Evolutionary conservation across 129 eudicot species (phyloP), one percentile per base, ranked within the genome.

Genomic region (Solidago caesia): DNA sequence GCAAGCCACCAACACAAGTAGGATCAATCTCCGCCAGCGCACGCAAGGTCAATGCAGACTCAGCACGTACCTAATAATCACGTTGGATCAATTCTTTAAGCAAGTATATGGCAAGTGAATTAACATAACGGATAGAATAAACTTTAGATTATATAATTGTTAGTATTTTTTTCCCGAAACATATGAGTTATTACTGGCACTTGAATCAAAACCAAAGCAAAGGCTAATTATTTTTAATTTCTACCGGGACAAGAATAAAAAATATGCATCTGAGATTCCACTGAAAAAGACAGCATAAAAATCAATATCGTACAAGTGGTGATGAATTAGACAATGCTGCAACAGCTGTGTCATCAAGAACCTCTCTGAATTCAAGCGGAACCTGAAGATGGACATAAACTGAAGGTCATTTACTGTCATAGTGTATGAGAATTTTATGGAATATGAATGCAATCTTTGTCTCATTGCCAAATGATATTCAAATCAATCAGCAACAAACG

Each of bases 11-110:
- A 85, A 94, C 96, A 76, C 96, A 88, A 77, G 96, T 85, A 14
- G 97, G 97, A 79, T 94, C 98, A 77, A 94, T 93, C 84, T 94
- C 97, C 48, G 96, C 96, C 81, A 94, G 78, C 57, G 89, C 84
- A 68, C 97, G 97, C 79, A 89, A 72, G 6, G 98, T 82, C 90
- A 94, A 79, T 47, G 98, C 97, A 41, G 98, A 96, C 79, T 94
- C 98, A 71, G 88, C 85, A 26, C 98, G 96, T 47, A 94, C 98
- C 98, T 94, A 72, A 43, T 67, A 72, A 64, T 63, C 77, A 80
- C 26, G 53, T 8, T 11, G 4, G 33, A 43, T 72, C 43, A 64
- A 33, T 13, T 58, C 47, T 68, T 63, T 25, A 9, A 64, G 29
- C 60, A 68, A 51, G 60, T 78, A 58, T 55, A 16, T 52, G 58